Percentiles rank a stretch among this genome's conserved stretches.
These are phyloP conservation scores for Coemansia umbellata DNA, from an alignment of 192 early-diverging fungal species.

Conservation along the genomic window DNA sequence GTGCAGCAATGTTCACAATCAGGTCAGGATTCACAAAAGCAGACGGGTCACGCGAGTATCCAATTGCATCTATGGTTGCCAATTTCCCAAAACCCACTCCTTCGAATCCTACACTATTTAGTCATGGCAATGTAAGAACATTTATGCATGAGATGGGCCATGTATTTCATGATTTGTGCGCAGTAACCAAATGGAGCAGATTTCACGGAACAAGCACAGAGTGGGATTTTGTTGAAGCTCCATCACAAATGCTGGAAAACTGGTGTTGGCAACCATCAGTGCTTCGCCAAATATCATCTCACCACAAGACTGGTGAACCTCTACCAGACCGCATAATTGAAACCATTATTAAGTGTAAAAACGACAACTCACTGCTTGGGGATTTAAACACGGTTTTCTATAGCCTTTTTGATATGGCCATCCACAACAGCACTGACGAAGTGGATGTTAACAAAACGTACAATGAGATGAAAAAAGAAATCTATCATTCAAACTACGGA, in stretches of 20 bases:
- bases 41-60: too few relatives aligned
- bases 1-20: conserved; percentile 70
- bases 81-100: conserved; percentile 58
- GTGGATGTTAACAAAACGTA: conserved; percentile 30
- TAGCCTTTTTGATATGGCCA: conserved; percentile 63
- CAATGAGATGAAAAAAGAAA: conserved; percentile 24
- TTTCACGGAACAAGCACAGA: conserved; percentile 67
- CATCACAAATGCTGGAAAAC: conserved; percentile 82
- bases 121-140: conserved; percentile 68
- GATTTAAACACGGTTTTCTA: conserved; percentile 67
- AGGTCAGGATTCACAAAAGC: too few relatives aligned
- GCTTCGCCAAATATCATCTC: conserved; percentile 51
- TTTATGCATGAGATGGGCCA: conserved; percentile 80
- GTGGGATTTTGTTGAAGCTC: conserved; percentile 77
- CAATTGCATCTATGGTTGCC: conserved; percentile 59
- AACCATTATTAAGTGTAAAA: conserved; percentile 58
- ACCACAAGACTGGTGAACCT: conserved; percentile 62
- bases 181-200: conserved; percentile 57
- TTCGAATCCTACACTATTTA: conserved; percentile 60
- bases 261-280: conserved; percentile 61
- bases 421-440: conserved; percentile 57
- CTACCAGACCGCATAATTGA: conserved; percentile 63
- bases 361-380: conserved; percentile 59
- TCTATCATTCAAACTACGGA: conserved; percentile 19
- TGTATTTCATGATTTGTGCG: conserved; percentile 58